Evolutionary conservation across 176 grass and related monocot genomes (phyloP).

Genomic region (Juncus effusus): DNA sequence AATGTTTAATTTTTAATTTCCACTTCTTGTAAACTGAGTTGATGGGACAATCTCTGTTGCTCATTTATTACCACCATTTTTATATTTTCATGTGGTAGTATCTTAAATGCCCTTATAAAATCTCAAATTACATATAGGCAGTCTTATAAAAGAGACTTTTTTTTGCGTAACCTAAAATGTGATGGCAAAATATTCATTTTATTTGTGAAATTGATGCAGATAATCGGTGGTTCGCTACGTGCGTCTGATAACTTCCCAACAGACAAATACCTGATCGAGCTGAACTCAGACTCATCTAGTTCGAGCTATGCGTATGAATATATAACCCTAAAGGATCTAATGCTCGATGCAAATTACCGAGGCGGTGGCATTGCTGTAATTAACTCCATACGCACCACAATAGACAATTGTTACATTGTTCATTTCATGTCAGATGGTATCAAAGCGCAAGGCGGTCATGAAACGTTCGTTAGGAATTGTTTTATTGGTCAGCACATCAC

Average conservation of each 20-base stretch:
- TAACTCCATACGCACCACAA: constrained; percentile 50
- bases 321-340: constrained; percentile 55
- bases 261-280: constrained; percentile 66
- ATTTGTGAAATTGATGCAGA: constrained; percentile 32
- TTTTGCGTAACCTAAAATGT: too few species aligned
- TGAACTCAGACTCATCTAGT: constrained; percentile 26
- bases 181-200: neutral
- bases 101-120: too few species aligned
- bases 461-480: constrained; percentile 52
- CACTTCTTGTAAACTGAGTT: too few species aligned
- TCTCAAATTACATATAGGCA: too few species aligned
- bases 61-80: too few species aligned
- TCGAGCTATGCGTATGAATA: constrained; percentile 57
- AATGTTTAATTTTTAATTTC: too few species aligned
- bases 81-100: too few species aligned
- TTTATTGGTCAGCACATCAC: constrained; percentile 84
- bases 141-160: too few species aligned
- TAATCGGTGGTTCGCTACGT: constrained; percentile 53
- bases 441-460: constrained; percentile 51
- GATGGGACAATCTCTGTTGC: too few species aligned
- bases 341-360: constrained; percentile 63
- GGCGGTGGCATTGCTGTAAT: constrained; percentile 60
- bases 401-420: constrained; percentile 59
- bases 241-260: constrained; percentile 61
- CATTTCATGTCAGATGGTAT: constrained; percentile 58